Base-by-base conservation (phyloP, 2,329 filamentous ascomycete genomes). In the Aspergillus udagawae region DNA sequence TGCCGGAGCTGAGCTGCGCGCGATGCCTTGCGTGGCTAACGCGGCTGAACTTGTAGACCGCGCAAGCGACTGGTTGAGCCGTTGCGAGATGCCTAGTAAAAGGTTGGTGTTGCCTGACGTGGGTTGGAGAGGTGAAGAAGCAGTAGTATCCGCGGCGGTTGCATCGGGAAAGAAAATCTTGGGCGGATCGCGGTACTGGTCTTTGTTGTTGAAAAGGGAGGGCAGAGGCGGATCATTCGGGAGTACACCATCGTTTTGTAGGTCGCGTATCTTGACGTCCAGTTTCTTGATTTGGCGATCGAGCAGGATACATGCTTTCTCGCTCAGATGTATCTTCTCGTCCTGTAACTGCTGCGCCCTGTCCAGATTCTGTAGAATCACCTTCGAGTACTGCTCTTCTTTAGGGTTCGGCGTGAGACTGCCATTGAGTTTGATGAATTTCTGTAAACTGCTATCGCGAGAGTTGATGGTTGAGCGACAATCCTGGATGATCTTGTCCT, bases 281-380 rank as follows among this genome's bases (percentile, higher is more conserved):
- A 88, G 73, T 55, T 80, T 80, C 70, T 85, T 87, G 61, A 87
- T 80, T 59, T 87, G 83, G 0, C 85, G 81, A 63, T 88, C 85
- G 21, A 87, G 76, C 64, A 88, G 73, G 14, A 80, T 75, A 48
- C 79, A 79, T 3, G 84, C 83, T 66, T 85, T 86, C 53, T 87
- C 83, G 49, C 80, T 82, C 29, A 87, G 70, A 1, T 77, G 79
- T 51, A 85, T 79, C 69, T 88, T 88, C 66, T 87, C 85, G 49
- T 84, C 82, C 63, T 87, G 85, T 44, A 87, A 65, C 25, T 79
- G 75, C 52, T 84, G 78, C 52, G 80, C 81, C 53, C 78, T 77
- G 61, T 87, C 84, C 65, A 82, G 82, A 61, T 83, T 83, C 60
- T 85, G 77, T 54, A 80, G 68, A 51, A 87, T 82, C 8, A 77